Conservation (phyloP, 306 rosid genomes). For the Pterocarpus santalinus region DNA sequence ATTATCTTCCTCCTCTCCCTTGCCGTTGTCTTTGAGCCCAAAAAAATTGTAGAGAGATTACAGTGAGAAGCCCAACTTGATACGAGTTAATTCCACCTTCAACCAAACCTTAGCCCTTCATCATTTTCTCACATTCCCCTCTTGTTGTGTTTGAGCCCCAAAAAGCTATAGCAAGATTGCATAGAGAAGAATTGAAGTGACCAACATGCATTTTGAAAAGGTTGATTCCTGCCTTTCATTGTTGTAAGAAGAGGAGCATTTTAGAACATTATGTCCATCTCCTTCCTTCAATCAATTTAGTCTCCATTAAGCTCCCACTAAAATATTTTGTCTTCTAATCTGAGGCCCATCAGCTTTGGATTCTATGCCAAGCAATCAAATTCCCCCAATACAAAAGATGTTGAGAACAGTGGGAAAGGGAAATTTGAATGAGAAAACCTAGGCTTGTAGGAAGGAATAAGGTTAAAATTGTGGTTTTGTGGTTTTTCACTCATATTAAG, state of each 20-base stretch:
- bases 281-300: constrained; percentile 67
- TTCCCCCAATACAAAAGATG: constrained; percentile 77
- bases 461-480: constrained; percentile 72
- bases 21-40: too few species aligned
- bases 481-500: constrained; percentile 88
- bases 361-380: constrained; percentile 83
- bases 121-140: too few species aligned
- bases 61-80: too few species aligned
- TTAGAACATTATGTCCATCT: constrained; percentile 65
- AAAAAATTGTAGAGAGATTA: too few species aligned
- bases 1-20: too few species aligned
- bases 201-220: too few species aligned
- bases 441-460: constrained; percentile 87
- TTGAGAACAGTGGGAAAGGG: constrained; percentile 80
- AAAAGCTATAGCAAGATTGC: too few species aligned
- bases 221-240: constrained; percentile 69
- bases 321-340: constrained; percentile 93
- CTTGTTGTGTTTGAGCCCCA: too few species aligned
- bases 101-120: too few species aligned
- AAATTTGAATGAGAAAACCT: constrained; percentile 81
- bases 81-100: too few species aligned
- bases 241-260: constrained; percentile 91
- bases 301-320: constrained; percentile 95
- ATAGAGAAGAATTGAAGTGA: too few species aligned
- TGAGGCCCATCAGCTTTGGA: constrained; percentile 75